A percentile compares a stretch with the other conserved stretches of the same genome.
These are phyloP conservation scores for Rhynchospora tenuis DNA, from an alignment of 176 grass and related monocot species.

Conservation along the genomic window DNA sequence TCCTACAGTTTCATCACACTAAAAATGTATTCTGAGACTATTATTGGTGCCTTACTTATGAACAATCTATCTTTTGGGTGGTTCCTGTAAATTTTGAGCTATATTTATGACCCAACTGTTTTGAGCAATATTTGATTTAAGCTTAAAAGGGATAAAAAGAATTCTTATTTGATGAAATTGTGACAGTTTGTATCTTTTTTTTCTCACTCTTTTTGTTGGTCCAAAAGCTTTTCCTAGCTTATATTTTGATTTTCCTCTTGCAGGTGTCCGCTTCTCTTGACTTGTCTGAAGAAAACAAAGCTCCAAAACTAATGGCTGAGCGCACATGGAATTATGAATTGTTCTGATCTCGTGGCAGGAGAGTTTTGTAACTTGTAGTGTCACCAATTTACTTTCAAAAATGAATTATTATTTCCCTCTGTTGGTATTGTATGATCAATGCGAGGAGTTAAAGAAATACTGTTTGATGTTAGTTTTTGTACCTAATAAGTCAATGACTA, in stretches of 20 bases:
- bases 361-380: background rate
- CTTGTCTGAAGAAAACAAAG: conserved; percentile 61
- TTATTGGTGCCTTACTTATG: background rate
- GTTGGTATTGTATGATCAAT: background rate
- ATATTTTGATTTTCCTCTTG: conserved; percentile 2
- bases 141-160: background rate
- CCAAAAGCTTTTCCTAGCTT: background rate
- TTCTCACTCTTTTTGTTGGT: background rate
- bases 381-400: background rate
- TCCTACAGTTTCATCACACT: background rate
- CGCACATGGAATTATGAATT: conserved; percentile 73
- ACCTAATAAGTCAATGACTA: conserved; percentile 10
- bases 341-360: background rate
- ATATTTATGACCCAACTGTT: background rate
- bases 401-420: conserved; percentile 21
- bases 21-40: background rate
- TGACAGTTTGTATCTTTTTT: background rate
- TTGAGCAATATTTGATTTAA: background rate
- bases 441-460: background rate
- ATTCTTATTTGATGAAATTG: background rate
- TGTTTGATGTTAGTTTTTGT: conserved; percentile 1
- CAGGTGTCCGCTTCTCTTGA: conserved; percentile 54
- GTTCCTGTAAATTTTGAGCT: background rate
- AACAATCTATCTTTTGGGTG: background rate
- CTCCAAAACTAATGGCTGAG: conserved; percentile 62